Evolutionary conservation across 495 filamentous ascomycete genomes (phyloP), one percentile per base, ranked within the genome.

Genomic region (Filosporella fistucella): DNA sequence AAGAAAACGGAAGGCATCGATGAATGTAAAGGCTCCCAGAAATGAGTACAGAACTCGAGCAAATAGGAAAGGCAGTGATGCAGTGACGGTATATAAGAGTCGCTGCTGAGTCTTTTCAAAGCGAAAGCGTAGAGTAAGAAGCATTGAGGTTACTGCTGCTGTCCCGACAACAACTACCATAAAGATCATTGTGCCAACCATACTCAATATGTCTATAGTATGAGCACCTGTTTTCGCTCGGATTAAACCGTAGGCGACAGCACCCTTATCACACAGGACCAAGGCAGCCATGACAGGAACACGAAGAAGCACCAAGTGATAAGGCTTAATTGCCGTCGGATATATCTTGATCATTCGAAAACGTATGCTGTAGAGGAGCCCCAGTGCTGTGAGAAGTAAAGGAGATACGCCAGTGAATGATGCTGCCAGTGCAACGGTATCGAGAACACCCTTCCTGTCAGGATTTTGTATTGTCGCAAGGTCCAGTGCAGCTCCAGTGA

Each of bases 31-130:
- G 12, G 36, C 26, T 14, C 4, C 8, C 12, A 49, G 28, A 17
- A 41, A 7, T 4, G 25, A 14, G 24, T 40, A 49, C 8, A 41
- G 9, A 29, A 49, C 3, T 33, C 45, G 20, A 41, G 41, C 33
- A 24, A 33, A 13, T 4, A 49, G 20, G 16, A 40, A 32, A 13
- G 36, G 45, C 6, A 49, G 6, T 1, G 36, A 49, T 11, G 14
- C 2, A 11, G 12, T 12, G 32, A 49, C 16, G n/a, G 35, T 23
- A 26, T 40, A n/a, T 7, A 49, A 5, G 23, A 40, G 24, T 22
- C 12, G 16, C n/a, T 20, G 14, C 23, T 49, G 24, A 12, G 3
- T n/a, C 2, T 4, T 5, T 21, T 42, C 35, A 25, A 22, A 8
- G 11, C 33, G 16, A 4, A 16, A 17, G 12, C 17, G 35, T 13